These are phyloP conservation scores for Adansonia digitata DNA, from an alignment of 345 rosid genomes.

Conservation along the genomic window DNA sequence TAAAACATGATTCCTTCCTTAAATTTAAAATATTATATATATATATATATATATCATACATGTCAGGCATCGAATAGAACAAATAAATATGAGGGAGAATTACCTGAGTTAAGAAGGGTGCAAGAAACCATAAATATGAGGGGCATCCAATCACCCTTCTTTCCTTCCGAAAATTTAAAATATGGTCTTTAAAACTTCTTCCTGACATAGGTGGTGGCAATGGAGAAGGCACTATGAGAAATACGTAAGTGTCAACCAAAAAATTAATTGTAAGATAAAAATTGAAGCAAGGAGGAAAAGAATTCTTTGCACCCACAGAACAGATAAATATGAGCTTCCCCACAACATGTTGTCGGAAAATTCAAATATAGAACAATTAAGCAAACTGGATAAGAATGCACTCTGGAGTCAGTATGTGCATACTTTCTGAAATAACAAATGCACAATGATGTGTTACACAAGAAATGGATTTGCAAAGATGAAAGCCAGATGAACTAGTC, in stretches of 20 bases:
- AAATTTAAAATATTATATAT: neutral
- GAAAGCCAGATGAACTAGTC: neutral
- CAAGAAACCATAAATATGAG: slow-evolving; percentile 62
- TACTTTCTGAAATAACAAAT: neutral
- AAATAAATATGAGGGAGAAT: neutral
- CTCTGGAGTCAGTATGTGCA: no score
- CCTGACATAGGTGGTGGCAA: slow-evolving; percentile 80
- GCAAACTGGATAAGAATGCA: neutral
- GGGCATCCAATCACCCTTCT: slow-evolving; percentile 72
- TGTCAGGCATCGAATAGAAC: neutral
- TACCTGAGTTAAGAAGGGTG: slow-evolving; percentile 68
- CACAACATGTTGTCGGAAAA: neutral
- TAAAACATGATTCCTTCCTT: neutral
- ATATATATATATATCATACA: neutral
- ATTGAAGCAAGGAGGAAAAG: slow-evolving; percentile 1
- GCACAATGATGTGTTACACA: neutral
- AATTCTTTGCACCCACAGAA: neutral
- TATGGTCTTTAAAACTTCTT: slow-evolving; percentile 58
- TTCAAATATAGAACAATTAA: neutral
- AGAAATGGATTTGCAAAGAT: neutral
- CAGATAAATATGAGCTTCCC: neutral
- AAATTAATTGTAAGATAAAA: slow-evolving; percentile 17
- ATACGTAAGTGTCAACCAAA: slow-evolving; percentile 18
- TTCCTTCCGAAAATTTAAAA: slow-evolving; percentile 43
- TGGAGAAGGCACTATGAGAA: slow-evolving; percentile 74